Evolutionary conservation across 768 basidiomycete genomes (phyloP).

Genomic region (Tricholoma sp.): DNA sequence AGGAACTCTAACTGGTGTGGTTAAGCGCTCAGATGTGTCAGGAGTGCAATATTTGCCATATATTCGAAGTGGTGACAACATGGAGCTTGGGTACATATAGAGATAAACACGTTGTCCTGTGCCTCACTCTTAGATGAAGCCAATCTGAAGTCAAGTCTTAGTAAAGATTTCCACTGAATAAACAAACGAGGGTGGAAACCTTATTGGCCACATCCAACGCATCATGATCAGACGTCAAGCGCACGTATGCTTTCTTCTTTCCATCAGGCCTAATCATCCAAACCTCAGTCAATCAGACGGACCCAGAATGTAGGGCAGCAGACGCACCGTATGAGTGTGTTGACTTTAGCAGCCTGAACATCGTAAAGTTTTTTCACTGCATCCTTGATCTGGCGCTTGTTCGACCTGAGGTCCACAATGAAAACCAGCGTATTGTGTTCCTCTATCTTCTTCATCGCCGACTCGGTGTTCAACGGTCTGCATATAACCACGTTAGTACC

Average conservation of each 20-base stretch:
- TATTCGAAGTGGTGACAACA: too few species aligned
- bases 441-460: constrained; percentile 99
- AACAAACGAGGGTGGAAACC: constrained; percentile 35
- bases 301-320: constrained; percentile 2
- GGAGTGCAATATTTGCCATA: too few species aligned
- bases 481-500: not conserved
- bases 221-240: constrained; percentile 92
- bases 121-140: constrained; percentile 69
- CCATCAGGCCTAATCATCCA: constrained; percentile 74
- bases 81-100: too few species aligned
- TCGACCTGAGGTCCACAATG: constrained; percentile 90
- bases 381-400: constrained; percentile 99
- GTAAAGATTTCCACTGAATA: not conserved
- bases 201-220: constrained; percentile 97
- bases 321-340: constrained; percentile 94
- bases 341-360: constrained; percentile 92
- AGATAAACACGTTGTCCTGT: too few species aligned
- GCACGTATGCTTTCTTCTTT: constrained; percentile 99
- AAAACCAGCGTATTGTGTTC: constrained; percentile 99
- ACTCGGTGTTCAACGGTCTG: constrained; percentile 90
- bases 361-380: constrained; percentile 99
- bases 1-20: too few species aligned
- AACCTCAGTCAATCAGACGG: not conserved
- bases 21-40: too few species aligned
- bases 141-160: constrained; percentile 51